Base-by-base conservation (phyloP, 2,329 filamentous ascomycete genomes). In the Fonsecaea multimorphosa region DNA sequence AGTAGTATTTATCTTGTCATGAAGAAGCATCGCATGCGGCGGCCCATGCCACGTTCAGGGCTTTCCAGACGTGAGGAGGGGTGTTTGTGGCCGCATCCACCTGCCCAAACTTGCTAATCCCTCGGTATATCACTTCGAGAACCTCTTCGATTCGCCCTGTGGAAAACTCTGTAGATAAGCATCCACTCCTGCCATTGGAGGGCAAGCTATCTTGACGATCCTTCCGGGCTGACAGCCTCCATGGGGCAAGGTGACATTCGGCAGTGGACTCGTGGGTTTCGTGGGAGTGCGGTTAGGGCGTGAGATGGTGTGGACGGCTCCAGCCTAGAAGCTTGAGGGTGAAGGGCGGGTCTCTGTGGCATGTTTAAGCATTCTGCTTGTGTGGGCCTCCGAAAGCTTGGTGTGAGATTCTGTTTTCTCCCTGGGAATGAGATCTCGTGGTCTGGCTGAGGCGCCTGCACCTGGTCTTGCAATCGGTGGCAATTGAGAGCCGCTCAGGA, bases 1-100 rank as follows among this genome's bases (percentile, higher is more conserved):
- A 24, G 34, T 54, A 2, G 58, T 61, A 54, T 61, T 61, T 61
- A 61, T 61, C 32, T 32, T 29, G 56, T 54, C 51, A 54, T 27
- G 6, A 12, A 12, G 27, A 5, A 2, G 27, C 27, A 6, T 14
- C 11, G 5, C 11, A 9, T 12, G 5, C 16, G 5, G 27, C 9
- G 8, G 11, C 38, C 19, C 9, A 24, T 54, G 58, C 49, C 46
- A 44, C 58, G 34, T 27, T 46, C 46, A 14, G 44, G 29, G 27
- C 6, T 27, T 29, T 14, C 34, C 11, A 44, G 32, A n/a, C 14
- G n/a, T n/a, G n/a, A n/a, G n/a, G n/a, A n/a, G 19, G 31, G 31
- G 51, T 54, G 36, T 22, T 46, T 53, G 58, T 36, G 58, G 19
- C 46, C 58, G 49, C 34, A 34, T 52, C 51, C 44, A 46, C 22